Conservation (phyloP, 2,329 filamentous ascomycete genomes). For the Colletotrichum cordylinicola region DNA sequence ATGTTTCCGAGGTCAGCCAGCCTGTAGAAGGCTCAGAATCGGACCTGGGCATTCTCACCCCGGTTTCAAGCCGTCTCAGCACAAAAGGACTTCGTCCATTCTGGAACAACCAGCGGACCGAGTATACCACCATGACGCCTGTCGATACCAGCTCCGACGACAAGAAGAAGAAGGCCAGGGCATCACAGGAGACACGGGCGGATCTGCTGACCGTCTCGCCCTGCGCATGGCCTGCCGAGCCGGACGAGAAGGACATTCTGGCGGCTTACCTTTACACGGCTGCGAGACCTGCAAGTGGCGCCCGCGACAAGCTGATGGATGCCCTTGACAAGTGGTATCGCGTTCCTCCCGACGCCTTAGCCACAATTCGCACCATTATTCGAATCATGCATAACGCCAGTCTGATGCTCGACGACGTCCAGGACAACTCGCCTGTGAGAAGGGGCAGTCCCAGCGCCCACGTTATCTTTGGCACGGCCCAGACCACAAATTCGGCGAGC, state of each 20-base stretch:
- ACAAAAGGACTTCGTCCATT: background rate
- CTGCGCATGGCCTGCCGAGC: background rate
- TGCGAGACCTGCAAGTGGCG: background rate
- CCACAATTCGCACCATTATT: background rate
- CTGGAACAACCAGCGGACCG: background rate
- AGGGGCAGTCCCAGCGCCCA: constrained; percentile 39
- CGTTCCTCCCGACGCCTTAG: background rate
- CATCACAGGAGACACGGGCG: background rate
- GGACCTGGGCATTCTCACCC: background rate
- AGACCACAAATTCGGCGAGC: constrained; percentile 41
- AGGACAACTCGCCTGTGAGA: constrained; percentile 38
- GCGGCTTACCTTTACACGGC: constrained; percentile 3
- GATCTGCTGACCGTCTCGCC: background rate
- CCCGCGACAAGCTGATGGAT: constrained; percentile 2
- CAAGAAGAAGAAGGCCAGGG: background rate
- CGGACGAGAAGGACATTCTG: constrained; percentile 5
- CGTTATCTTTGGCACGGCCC: constrained; percentile 37
- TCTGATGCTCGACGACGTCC: constrained; percentile 39
- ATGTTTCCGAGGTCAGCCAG: background rate
- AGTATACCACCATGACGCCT: constrained; percentile 2
- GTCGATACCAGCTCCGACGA: background rate
- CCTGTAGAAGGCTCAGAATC: background rate
- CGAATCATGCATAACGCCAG: constrained; percentile 1
- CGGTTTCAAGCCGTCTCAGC: background rate
- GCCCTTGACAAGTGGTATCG: background rate